Evolutionary conservation across 352 stramenopile genomes (phyloP).

Genomic region (Globisporangium nunn): DNA sequence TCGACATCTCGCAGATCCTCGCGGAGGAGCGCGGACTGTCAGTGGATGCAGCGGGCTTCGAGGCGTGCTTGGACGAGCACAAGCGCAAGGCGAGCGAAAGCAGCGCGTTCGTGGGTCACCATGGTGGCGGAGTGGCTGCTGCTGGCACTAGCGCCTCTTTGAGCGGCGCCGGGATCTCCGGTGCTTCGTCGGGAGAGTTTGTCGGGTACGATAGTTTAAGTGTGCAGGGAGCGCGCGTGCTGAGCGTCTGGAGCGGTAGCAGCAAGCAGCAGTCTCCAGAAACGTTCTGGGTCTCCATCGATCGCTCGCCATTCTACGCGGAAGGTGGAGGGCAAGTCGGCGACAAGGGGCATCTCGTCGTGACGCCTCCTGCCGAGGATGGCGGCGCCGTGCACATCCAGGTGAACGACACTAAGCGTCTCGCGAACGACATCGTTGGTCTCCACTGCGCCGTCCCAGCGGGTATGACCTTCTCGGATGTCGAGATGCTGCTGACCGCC

Average conservation of each 20-base stretch:
- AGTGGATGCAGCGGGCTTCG: slow-evolving; percentile 51
- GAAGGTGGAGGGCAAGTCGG: slow-evolving; percentile 75
- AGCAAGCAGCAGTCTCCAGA: not conserved
- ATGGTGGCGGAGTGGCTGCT: not conserved
- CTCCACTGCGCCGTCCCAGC: slow-evolving; percentile 37
- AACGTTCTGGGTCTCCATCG: slow-evolving; percentile 35
- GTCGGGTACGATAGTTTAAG: slow-evolving; percentile 50
- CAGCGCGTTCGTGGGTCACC: slow-evolving; percentile 28
- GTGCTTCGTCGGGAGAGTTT: slow-evolving; percentile 22
- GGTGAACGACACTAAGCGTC: slow-evolving; percentile 42
- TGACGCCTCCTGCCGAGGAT: slow-evolving; percentile 12
- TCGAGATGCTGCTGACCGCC: slow-evolving; percentile 16
- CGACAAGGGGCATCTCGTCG: slow-evolving; percentile 36
- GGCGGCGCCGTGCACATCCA: slow-evolving; percentile 5
- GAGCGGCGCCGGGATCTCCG: not conserved
- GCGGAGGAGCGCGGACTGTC: slow-evolving; percentile 48
- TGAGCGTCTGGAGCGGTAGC: slow-evolving; percentile 24
- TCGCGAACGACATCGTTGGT: slow-evolving; percentile 30
- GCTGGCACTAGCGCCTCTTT: not conserved
- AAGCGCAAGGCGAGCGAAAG: slow-evolving; percentile 39
- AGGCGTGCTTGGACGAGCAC: slow-evolving; percentile 38
- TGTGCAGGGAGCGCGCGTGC: slow-evolving; percentile 25
- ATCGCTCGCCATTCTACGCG: slow-evolving; percentile 68
- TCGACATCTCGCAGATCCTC: slow-evolving; percentile 69
- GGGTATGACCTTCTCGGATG: slow-evolving; percentile 17